phyloP scores from a whole-genome alignment of 1,139 yeast species.

The Pichia sp. region DNA sequence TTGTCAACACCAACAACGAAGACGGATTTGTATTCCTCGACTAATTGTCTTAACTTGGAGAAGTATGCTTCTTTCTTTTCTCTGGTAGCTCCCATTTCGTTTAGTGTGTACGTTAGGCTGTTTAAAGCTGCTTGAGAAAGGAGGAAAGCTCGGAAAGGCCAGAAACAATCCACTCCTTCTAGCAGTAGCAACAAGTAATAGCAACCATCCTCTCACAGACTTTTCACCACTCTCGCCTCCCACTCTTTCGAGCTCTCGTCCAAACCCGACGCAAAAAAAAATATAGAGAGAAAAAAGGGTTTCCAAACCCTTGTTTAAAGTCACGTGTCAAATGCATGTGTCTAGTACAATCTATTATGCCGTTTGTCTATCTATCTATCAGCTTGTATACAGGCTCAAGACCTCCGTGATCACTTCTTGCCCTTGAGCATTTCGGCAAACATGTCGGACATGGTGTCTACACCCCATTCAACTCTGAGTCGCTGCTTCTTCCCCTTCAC shows the following conservation, averaged over 20 bases:
- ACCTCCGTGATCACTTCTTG: background rate
- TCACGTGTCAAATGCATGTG: background rate
- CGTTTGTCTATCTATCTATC: background rate
- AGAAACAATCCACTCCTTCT: background rate
- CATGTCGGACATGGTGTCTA: conserved; percentile 49
- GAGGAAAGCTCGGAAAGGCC: background rate
- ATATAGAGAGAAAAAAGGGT: conserved; percentile 1
- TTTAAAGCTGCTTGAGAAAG: conserved; percentile 58
- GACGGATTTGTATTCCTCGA: conserved; percentile 96
- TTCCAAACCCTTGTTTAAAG: background rate
- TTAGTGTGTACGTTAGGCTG: conserved; percentile 83
- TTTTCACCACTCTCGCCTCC: conserved; percentile 7
- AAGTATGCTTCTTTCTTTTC: conserved; percentile 96
- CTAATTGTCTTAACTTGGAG: conserved; percentile 88
- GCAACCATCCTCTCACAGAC: background rate
- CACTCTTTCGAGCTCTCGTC: background rate
- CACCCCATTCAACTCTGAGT: conserved; percentile 69
- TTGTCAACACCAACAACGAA: conserved; percentile 99
- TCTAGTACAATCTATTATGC: no score
- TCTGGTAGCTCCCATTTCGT: conserved; percentile 99
- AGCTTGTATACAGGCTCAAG: background rate
- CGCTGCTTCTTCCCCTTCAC: conserved; percentile 57
- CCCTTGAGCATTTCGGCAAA: conserved; percentile 40
- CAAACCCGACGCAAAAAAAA: background rate
- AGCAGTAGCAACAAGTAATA: background rate